These are phyloP conservation scores for Arthrobotrys conoides DNA, from an alignment of 2,329 filamentous ascomycete species.

Conservation along the genomic window DNA sequence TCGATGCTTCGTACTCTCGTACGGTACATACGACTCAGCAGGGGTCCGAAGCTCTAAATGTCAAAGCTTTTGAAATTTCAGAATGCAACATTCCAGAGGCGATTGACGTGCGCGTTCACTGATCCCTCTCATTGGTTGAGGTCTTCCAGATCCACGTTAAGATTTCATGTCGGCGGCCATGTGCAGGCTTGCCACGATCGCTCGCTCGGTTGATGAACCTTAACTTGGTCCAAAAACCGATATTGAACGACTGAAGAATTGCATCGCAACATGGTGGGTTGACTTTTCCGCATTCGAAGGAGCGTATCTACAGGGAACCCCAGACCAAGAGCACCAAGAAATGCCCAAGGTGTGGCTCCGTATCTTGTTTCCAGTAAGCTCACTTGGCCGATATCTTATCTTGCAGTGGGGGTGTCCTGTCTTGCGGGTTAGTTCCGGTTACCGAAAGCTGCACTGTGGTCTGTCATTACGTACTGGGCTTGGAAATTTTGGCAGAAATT, in stretches of 20 bases:
- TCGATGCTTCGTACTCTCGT: not conserved
- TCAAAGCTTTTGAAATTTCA: conserved; percentile 10
- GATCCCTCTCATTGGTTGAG: conserved; percentile 28
- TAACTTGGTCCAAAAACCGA: conserved; percentile 26
- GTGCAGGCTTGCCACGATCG: conserved; percentile 15
- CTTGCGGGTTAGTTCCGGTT: conserved; percentile 19
- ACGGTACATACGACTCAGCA: not conserved
- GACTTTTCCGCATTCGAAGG: conserved; percentile 28
- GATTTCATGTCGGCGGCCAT: conserved; percentile 27
- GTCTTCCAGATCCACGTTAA: conserved; percentile 12
- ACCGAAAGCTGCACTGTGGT: conserved; percentile 21
- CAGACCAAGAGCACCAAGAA: conserved; percentile 25
- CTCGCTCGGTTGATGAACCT: conserved; percentile 28
- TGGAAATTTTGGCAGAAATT: not conserved
- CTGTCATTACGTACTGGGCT: conserved; percentile 35
- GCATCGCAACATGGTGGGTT: conserved; percentile 23
- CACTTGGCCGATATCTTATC: conserved; percentile 54
- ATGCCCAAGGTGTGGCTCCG: conserved; percentile 20
- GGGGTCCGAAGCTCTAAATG: not conserved
- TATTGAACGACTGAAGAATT: not conserved
- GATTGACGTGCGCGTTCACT: conserved; percentile 36
- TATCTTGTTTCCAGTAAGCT: conserved; percentile 43
- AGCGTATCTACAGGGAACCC: conserved; percentile 37
- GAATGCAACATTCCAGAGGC: conserved; percentile 45
- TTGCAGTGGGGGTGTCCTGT: conserved; percentile 18